phyloP scores from a whole-genome alignment of 164 flowering plant genomes.

The Vitis labrusca region DNA sequence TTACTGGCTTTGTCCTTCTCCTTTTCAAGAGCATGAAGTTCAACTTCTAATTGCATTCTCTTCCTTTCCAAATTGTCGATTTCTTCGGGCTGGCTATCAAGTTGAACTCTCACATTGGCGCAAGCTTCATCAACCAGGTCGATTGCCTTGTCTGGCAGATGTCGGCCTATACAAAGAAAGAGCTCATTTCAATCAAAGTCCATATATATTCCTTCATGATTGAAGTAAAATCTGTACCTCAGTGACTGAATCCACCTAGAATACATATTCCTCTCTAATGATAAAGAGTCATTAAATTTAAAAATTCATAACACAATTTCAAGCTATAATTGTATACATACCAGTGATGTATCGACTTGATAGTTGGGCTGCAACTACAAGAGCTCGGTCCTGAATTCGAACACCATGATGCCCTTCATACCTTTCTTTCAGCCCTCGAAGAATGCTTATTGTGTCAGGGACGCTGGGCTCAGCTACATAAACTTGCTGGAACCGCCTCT shows the following conservation, averaged over 20 bases:
- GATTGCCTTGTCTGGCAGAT: constrained; percentile 89
- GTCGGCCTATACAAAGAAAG: constrained; percentile 46
- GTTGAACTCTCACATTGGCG: constrained; percentile 92
- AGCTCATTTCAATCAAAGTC: not conserved
- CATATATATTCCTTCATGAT: too few species aligned
- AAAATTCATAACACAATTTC: not conserved
- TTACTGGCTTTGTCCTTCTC: constrained; percentile 94
- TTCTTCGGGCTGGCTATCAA: constrained; percentile 90
- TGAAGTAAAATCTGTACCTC: too few species aligned
- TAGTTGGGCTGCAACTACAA: constrained; percentile 69
- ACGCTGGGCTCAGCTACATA: constrained; percentile 85
- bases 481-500: constrained; percentile 82
- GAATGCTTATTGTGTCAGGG: constrained; percentile 67
- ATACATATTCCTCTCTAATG: too few species aligned
- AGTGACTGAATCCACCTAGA: too few species aligned
- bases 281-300: too few species aligned
- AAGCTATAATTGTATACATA: constrained; percentile 11
- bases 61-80: constrained; percentile 82
- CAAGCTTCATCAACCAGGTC: constrained; percentile 94
- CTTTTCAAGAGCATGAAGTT: constrained; percentile 83
- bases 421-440: constrained; percentile 74
- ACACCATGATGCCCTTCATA: constrained; percentile 90
- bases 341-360: constrained; percentile 76
- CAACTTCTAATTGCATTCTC: constrained; percentile 80
- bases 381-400: constrained; percentile 74